phyloP scores from a whole-genome alignment of 1,284 basidiomycete genomes.

The Anthracocystis setariae region DNA sequence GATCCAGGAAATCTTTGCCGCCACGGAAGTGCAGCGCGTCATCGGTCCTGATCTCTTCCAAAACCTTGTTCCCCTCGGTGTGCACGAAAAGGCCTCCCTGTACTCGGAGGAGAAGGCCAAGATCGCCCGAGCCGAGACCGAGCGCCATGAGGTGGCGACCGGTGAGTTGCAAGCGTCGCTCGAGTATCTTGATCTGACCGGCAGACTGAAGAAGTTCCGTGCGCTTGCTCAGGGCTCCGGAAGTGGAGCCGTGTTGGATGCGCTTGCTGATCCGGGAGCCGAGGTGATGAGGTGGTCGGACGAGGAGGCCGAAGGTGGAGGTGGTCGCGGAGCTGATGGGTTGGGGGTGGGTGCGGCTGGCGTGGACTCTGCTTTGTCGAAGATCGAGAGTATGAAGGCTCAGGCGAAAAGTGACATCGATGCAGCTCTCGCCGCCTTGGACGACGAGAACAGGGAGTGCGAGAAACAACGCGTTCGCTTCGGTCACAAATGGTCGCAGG shows the following conservation, averaged over 20 bases:
- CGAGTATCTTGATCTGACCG: conserved; percentile 84
- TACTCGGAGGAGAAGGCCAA: conserved; percentile 99
- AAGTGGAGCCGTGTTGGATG: conserved; percentile 68
- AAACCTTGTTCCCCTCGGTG: conserved; percentile 87
- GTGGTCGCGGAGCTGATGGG: conserved; percentile 77
- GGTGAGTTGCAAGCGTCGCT: conserved; percentile 81
- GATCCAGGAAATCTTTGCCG: conserved; percentile 92
- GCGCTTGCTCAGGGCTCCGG: conserved; percentile 76
- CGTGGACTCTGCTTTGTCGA: conserved; percentile 46
- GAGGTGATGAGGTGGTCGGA: conserved; percentile 79
- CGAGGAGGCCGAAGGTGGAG: conserved; percentile 75
- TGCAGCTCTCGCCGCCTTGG: conserved; percentile 45
- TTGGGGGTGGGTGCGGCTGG: conserved; percentile 59
- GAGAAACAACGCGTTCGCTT: conserved; percentile 75
- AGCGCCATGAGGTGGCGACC: conserved; percentile 84
- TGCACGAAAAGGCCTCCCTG: conserved; percentile 93
- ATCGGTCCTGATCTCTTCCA: conserved; percentile 93
- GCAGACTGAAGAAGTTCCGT: conserved; percentile 79
- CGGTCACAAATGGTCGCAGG: conserved; percentile 87
- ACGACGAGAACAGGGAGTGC: conserved; percentile 68
- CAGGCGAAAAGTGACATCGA: conserved; percentile 47
- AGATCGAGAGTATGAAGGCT: conserved; percentile 46
- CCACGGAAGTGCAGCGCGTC: conserved; percentile 90
- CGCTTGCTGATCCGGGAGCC: conserved; percentile 74
- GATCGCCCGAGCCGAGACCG: conserved; percentile 86